Conservation (phyloP, 169 alveolate genomes). For the Plasmodium malariae region DNA sequence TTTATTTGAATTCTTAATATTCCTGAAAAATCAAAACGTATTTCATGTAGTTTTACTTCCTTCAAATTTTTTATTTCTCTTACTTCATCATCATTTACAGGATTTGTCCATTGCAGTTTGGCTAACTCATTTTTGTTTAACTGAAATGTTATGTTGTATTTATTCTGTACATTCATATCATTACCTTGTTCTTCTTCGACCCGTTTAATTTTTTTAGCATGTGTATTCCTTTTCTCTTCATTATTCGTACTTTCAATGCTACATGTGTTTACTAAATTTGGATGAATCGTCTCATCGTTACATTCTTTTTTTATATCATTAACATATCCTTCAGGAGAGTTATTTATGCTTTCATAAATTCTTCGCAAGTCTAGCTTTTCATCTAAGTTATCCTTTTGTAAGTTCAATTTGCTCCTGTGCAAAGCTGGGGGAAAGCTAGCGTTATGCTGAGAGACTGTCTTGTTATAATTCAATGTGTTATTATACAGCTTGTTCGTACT, state of each 20-base stretch:
- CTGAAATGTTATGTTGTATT: slow-evolving; percentile 23
- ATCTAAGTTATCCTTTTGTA: slow-evolving; percentile 39
- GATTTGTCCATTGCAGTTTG: slow-evolving; percentile 86
- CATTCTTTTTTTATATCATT: slow-evolving; percentile 41
- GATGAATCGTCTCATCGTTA: slow-evolving; percentile 47
- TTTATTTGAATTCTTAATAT: slow-evolving; percentile 53
- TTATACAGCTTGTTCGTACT: neutral
- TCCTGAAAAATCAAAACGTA: slow-evolving; percentile 84
- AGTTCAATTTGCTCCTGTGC: slow-evolving; percentile 52
- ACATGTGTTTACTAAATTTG: slow-evolving; percentile 64
- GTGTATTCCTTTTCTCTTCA: neutral
- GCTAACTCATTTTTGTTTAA: slow-evolving; percentile 75
- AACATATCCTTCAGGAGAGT: neutral
- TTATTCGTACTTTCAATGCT: slow-evolving; percentile 71
- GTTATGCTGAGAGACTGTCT: neutral
- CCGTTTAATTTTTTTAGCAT: neutral
- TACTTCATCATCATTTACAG: slow-evolving; percentile 77
- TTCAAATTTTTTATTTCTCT: slow-evolving; percentile 47
- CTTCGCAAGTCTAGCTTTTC: slow-evolving; percentile 17
- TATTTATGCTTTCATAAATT: slow-evolving; percentile 1
- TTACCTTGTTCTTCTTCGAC: slow-evolving; percentile 19
- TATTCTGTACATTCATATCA: neutral
- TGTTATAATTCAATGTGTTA: neutral
- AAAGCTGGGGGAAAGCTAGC: slow-evolving; percentile 67
- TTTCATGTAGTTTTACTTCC: slow-evolving; percentile 79